Base-by-base conservation (phyloP, 1,284 basidiomycete genomes). In the Microbotryum intermedium region DNA sequence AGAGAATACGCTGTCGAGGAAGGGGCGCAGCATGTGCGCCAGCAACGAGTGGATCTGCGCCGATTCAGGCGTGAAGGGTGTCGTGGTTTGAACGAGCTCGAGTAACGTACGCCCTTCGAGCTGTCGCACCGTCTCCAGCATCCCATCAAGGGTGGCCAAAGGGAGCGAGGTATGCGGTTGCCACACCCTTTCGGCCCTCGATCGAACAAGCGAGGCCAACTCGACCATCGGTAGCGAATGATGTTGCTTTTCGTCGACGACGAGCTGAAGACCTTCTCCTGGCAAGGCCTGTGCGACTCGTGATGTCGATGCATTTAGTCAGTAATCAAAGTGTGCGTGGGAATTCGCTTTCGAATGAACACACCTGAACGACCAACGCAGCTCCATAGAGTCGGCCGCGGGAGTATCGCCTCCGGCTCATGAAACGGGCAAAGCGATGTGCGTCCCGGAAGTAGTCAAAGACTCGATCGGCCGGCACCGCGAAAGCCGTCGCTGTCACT, bases 221-320 rank as follows among this genome's bases (percentile, higher is more conserved):
- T 77, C 77, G 18, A 75, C 67, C 70, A 76, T 72, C 4, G 77
- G 77, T 28, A 78, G 64, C 60, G 75, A 74, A 34, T 75, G 72
- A 52, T 77, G 72, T 57, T 72, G 71, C 20, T 68, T 62, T 43
- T 74, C 70, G 51, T 72, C 71, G 45, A 77, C 73, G 34, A 77
- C 66, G 50, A 78, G 72, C 21, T 75, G 73, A 6, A 78, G 70
- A 1, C 77, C 77, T 48, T 77, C 76, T 53, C 76, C 76, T 0
- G 77, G 76, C 4, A 76, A 73, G 0, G 77, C 76, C 66, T 78
- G 76, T 28, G 42, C 20, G 42, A 18, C 10, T 9, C 16, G 16
- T 13, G 34, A 11, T 34, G 34, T 34, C 11, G 11, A 11, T 11
- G 34, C 34, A 34, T 34, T 16, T 18, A 16, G 10, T 10, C 16